Conservation (phyloP, 805 yeast species). For the Pichia insulana region DNA sequence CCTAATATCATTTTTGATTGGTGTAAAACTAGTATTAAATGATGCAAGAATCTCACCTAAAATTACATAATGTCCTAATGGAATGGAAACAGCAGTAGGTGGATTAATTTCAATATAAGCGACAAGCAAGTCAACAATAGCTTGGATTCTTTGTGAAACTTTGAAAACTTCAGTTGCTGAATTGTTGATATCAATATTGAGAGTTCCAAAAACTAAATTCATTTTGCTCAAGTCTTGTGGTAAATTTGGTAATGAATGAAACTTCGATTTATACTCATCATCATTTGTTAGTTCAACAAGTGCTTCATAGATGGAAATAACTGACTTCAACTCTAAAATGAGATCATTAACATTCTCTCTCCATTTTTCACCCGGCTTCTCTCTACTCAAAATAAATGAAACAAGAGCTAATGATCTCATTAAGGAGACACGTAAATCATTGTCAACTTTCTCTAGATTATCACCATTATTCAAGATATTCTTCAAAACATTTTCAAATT, state of each 20-base stretch:
- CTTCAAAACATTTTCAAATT: constrained; percentile 41
- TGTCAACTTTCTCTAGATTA: constrained; percentile 33
- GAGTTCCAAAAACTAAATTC: constrained; percentile 34
- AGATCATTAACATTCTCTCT: constrained; percentile 37
- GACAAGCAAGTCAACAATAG: constrained; percentile 37
- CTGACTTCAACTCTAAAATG: constrained; percentile 45
- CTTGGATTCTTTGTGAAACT: constrained; percentile 42
- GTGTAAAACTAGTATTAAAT: constrained; percentile 45
- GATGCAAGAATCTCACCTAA: constrained; percentile 47
- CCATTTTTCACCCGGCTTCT: constrained; percentile 40
- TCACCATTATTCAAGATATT: constrained; percentile 27
- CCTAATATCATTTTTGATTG: constrained; percentile 51
- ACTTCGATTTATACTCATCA: constrained; percentile 33
- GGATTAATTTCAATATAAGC: constrained; percentile 45
- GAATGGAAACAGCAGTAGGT: constrained; percentile 41
- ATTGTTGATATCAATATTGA: constrained; percentile 51
- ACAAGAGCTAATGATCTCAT: constrained; percentile 44
- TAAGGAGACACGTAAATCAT: constrained; percentile 31
- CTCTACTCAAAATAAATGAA: constrained; percentile 48
- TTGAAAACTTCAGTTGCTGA: constrained; percentile 39
- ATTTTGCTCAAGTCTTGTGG: constrained; percentile 14
- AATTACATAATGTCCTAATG: constrained; percentile 49
- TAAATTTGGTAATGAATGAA: constrained; percentile 35
- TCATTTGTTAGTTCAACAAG: constrained; percentile 53
- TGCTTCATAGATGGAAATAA: constrained; percentile 47